phyloP scores from a whole-genome alignment of 306 rosid genomes.

The Echinosophora koreensis region DNA sequence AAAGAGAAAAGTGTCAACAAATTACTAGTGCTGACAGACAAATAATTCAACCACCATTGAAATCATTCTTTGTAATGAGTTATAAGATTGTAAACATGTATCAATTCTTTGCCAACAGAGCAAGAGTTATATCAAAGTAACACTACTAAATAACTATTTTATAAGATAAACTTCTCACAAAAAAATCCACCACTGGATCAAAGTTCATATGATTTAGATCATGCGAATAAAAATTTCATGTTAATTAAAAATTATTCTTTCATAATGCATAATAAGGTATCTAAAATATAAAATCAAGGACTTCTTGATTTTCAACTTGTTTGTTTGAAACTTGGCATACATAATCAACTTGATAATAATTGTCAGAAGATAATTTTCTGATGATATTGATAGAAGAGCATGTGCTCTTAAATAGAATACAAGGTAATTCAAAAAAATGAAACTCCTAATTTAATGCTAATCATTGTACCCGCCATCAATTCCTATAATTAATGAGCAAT shows the following conservation, averaged over 20 bases:
- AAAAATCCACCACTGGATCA: slow-evolving; percentile 14
- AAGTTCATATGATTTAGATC: background rate
- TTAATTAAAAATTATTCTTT: background rate
- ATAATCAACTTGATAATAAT: slow-evolving; percentile 23
- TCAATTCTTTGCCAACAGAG: background rate
- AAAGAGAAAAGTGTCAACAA: slow-evolving; percentile 43
- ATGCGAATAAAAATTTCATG: background rate
- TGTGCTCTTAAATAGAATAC: too few species aligned
- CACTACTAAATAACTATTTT: background rate
- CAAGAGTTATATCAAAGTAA: background rate
- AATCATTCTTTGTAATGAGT: slow-evolving; percentile 28
- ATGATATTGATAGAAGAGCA: too few species aligned
- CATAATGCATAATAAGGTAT: background rate
- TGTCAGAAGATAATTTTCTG: too few species aligned
- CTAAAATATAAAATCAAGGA: background rate
- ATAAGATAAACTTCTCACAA: slow-evolving; percentile 8
- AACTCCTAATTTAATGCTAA: too few species aligned
- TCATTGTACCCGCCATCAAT: too few species aligned
- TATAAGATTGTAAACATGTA: background rate
- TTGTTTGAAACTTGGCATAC: background rate
- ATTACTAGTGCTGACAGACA: slow-evolving; percentile 20
- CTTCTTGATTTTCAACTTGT: background rate
- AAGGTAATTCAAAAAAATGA: too few species aligned
- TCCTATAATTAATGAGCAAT: too few species aligned
- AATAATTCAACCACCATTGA: slow-evolving; percentile 15